These are phyloP conservation scores for Astraeus odoratus DNA, from an alignment of 768 basidiomycete species.

Conservation along the genomic window DNA sequence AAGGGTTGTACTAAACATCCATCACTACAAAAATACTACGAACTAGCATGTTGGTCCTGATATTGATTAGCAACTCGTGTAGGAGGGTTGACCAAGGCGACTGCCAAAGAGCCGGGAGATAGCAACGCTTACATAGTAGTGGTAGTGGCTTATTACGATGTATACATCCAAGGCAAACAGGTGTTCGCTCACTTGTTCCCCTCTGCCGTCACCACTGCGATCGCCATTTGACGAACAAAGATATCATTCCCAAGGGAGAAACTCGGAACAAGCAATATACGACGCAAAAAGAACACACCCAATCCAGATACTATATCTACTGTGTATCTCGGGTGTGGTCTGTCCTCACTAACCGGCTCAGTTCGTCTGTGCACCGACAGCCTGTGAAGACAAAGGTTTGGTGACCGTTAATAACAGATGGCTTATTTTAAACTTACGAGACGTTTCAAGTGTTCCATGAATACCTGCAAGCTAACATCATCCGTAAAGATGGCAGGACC, in stretches of 20 bases:
- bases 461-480: conserved; percentile 95
- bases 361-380: conserved; percentile 65
- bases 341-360: conserved; percentile 17
- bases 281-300: not conserved
- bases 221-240: not conserved
- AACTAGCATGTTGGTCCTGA: too few species aligned
- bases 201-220: too few species aligned
- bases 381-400: conserved; percentile 28
- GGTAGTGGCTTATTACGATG: too few species aligned
- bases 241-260: not conserved
- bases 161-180: too few species aligned
- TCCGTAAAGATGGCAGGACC: conserved; percentile 98
- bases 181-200: too few species aligned
- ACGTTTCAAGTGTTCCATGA: conserved; percentile 96
- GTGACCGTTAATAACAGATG: not conserved
- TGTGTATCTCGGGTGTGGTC: not conserved
- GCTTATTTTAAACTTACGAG: conserved; percentile 45
- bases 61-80: too few species aligned
- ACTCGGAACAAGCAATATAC: not conserved
- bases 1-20: too few species aligned
- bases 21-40: too few species aligned
- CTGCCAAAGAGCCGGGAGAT: too few species aligned
- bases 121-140: too few species aligned
- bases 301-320: not conserved
- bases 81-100: too few species aligned